Base-by-base conservation (phyloP, 2,329 filamentous ascomycete genomes). In the Exophiala spinifera region DNA sequence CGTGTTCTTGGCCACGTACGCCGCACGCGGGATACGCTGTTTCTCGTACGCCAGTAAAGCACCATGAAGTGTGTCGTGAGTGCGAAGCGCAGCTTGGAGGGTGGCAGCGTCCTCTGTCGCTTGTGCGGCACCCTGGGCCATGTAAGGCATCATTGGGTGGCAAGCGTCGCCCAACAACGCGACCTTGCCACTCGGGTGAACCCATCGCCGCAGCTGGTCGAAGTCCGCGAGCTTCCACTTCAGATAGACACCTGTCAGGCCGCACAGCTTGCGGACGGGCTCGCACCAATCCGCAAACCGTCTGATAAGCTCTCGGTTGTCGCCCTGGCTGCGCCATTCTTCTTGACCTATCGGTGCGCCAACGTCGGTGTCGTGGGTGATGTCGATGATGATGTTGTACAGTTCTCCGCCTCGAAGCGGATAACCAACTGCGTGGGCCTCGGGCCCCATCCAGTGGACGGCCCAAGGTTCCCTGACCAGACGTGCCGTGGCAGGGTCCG, bases 121-220 rank as follows among this genome's bases (percentile, higher is more conserved):
- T 64, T 74, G 74, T 3, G 74, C 74, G 0, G 74, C 74, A 1
- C 74, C 65, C 39, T 75, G 72, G 0, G 73, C 72, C 63, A 75
- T 69, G 53, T 75, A 75, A 1, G 72, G 73, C 2, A 74, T 63
- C 72, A 75, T 76, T n/a, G 72, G 69, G 56, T 76, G 74, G 0
- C 72, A 72, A 8, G 72, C 70, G 47, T 76, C 73, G 1, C 74
- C 74, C 0, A 75, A 62, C 4, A 76, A 60, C 13, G 73, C 60
- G 4, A 72, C 46, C 13, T 67, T 70, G 1, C 61, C 63, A 3
- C 64, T 63, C 3, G 53, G 55, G 28, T 60, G 59, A 11, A 68
- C 65, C 62, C 72, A 69, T 1, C 61, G 62, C 0, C 68, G 58
- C 40, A 73, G 57, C 1, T 57, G 59, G 5, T 62, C 53, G 0